Evolutionary conservation across 148 eudicot species (phyloP).

Genomic region (Dysphania ambrosioides): DNA sequence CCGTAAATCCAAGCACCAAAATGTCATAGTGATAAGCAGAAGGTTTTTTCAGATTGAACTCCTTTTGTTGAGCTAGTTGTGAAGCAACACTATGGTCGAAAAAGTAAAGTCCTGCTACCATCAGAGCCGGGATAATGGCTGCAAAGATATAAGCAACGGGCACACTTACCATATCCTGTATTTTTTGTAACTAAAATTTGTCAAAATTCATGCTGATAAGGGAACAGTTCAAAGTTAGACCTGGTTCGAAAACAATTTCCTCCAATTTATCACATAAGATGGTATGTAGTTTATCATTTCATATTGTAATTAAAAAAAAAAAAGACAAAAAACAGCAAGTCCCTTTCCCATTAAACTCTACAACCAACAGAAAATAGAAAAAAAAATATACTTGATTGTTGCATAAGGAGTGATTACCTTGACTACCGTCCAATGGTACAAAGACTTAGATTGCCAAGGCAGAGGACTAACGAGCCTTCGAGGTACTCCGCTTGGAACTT

Average conservation of each 20-base stretch:
- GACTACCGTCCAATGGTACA: conserved; percentile 69
- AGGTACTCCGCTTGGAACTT: conserved; percentile 71
- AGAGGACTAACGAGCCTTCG: conserved; percentile 75
- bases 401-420: conserved; percentile 41
- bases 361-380: neutral
- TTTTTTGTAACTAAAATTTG: neutral
- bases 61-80: conserved; percentile 49
- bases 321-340: neutral
- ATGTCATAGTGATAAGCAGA: conserved; percentile 49
- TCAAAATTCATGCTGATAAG: neutral
- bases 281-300: no score
- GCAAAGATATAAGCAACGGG: conserved; percentile 40
- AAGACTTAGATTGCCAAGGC: conserved; percentile 72
- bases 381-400: neutral
- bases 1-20: conserved; percentile 80
- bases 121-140: conserved; percentile 42
- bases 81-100: conserved; percentile 51
- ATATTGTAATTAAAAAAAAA: neutral
- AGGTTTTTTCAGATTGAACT: conserved; percentile 46
- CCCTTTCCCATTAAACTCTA: neutral
- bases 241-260: neutral
- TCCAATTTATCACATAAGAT: no score
- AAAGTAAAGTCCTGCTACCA: conserved; percentile 46
- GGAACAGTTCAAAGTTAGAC: neutral
- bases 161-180: conserved; percentile 44